Base-by-base conservation (phyloP, 1,284 basidiomycete species). In the Puccinia brachypodii region DNA sequence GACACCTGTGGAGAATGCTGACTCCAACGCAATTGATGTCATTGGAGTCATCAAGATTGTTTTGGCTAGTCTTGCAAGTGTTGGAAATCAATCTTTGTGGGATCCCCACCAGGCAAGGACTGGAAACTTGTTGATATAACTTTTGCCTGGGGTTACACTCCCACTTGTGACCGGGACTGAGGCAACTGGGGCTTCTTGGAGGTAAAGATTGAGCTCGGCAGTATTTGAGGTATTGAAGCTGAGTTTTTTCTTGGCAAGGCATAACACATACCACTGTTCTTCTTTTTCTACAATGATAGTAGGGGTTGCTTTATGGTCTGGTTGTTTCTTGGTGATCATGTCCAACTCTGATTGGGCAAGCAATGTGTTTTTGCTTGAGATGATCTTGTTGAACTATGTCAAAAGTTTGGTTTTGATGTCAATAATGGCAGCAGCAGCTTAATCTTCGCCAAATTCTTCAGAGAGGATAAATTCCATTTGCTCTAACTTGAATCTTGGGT, bases 171-270 rank as follows among this genome's bases (percentile, higher is more conserved):
- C n/a, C 14, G 60, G 31, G 13, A 28, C 60, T 11, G 9, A 22
- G 4, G 14, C 13, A 4, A 62, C 19, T 13, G 60, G 60, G 14
- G 33, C 6, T 19, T 62, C 60, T 25, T 62, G 60, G 33, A 62
- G 60, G 31, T 62, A 62, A 3, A 62, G 60, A 36, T 62, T 25
- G 3, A 62, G 60, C 60, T 62, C 60, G 19, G 60, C 60, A 19
- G 60, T 62, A 3, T 62, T 28, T 36, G 60, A 62, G 60, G 60
- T 62, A 62, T 53, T 53, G 50, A n/a, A n/a, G n/a, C n/a, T n/a
- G n/a, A n/a, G n/a, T n/a, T n/a, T n/a, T n/a, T n/a, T n/a, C n/a
- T n/a, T n/a, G n/a, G n/a, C n/a, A n/a, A n/a, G n/a, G n/a, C n/a
- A n/a, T n/a, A n/a, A n/a, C n/a, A 19, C 19, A 22, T 11, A 53